phyloP scores from a whole-genome alignment of 31 red algal genomes.

The Bonnemaisonia californica region DNA sequence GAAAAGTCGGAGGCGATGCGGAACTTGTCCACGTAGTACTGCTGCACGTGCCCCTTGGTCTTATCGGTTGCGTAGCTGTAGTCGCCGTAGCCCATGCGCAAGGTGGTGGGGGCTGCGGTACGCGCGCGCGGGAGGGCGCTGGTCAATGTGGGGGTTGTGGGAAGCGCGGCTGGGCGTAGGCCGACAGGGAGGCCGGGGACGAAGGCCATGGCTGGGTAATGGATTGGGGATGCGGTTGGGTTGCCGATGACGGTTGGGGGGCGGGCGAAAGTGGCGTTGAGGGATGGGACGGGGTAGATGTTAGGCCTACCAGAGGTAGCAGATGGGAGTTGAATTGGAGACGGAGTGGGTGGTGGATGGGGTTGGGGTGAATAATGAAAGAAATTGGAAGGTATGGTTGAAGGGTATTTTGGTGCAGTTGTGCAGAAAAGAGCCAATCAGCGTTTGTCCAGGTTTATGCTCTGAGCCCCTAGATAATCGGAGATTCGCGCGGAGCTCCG shows the following conservation, averaged over 20 bases:
- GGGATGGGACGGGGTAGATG: no score
- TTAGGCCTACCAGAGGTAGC: no score
- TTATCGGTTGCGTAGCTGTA: slow-evolving; percentile 73
- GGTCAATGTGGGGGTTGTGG: not conserved
- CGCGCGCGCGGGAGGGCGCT: not conserved
- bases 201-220: slow-evolving; percentile 24
- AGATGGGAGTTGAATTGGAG: no score
- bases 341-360: no score
- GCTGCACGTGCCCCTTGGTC: slow-evolving; percentile 74
- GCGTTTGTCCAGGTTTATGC: no score
- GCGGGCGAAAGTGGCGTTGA: not conserved
- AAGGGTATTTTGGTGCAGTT: no score
- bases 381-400: no score
- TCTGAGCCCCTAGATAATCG: no score
- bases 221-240: not conserved
- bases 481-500: no score
- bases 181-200: slow-evolving; percentile 12
- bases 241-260: not conserved
- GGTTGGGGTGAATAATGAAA: no score
- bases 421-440: no score
- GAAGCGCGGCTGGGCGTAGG: slow-evolving; percentile 9
- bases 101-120: not conserved
- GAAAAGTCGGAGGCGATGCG: slow-evolving; percentile 62
- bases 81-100: slow-evolving; percentile 84
- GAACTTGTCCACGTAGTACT: slow-evolving; percentile 88